phyloP scores from a whole-genome alignment of 2,329 filamentous ascomycete genomes.

The Tolypocladium album region DNA sequence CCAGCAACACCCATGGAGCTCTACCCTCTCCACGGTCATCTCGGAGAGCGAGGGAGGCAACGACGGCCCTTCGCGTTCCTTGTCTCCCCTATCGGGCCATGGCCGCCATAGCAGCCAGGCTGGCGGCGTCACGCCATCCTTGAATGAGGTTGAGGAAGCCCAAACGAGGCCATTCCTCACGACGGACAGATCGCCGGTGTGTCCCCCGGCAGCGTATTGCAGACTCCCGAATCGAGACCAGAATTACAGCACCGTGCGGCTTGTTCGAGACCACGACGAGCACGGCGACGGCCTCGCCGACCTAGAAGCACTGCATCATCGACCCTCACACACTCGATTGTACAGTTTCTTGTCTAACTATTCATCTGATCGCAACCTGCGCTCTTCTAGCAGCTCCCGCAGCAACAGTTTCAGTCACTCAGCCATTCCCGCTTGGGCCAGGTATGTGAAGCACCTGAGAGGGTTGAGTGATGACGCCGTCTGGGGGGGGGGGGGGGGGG shows the following conservation, averaged over 20 bases:
- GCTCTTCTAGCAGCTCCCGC: slow-evolving; percentile 39
- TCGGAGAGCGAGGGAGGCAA: slow-evolving; percentile 49
- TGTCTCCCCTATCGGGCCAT: slow-evolving; percentile 31
- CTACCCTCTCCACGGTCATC: slow-evolving; percentile 52
- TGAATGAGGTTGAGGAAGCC: slow-evolving; percentile 32
- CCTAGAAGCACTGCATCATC: slow-evolving; percentile 39
- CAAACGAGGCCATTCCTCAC: slow-evolving; percentile 18
- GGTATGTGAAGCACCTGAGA: slow-evolving; percentile 18
- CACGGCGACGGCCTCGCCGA: slow-evolving; percentile 54
- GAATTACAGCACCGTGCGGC: slow-evolving; percentile 25
- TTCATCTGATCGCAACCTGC: slow-evolving; percentile 39
- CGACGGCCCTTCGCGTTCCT: slow-evolving; percentile 35
- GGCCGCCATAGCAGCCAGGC: slow-evolving; percentile 43
- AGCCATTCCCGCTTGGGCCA: slow-evolving; percentile 44
- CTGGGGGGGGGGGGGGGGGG: no score
- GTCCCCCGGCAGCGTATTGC: slow-evolving; percentile 33
- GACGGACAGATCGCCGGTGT: neutral
- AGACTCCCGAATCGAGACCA: slow-evolving; percentile 24
- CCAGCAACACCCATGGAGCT: slow-evolving; percentile 48
- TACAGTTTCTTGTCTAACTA: slow-evolving; percentile 38
- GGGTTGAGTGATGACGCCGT: neutral
- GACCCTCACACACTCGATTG: slow-evolving; percentile 43
- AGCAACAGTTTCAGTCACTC: slow-evolving; percentile 32
- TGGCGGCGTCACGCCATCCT: slow-evolving; percentile 46
- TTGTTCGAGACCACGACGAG: slow-evolving; percentile 50